Evolutionary conservation across 1,284 basidiomycete genomes (phyloP), one percentile per base, ranked within the genome.

Genomic region (Cryptococcus amylolentus): DNA sequence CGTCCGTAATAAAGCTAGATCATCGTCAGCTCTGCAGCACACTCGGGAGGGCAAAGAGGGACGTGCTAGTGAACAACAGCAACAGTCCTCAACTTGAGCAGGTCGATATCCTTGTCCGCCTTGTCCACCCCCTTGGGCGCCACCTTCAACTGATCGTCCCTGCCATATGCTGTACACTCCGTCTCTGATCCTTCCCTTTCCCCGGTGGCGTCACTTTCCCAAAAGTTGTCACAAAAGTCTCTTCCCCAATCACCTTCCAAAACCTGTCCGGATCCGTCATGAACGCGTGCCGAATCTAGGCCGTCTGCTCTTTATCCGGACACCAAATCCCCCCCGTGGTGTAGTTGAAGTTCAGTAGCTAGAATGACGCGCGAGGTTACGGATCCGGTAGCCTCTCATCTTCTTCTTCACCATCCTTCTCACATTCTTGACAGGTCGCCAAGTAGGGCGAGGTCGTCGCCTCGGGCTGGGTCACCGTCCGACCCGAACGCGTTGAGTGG

Each of bases 111-210:
- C 74, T 80, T 80, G 70, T 95, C 91, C 20, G 80, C 81, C 75
- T 91, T 94, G 54, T 84, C 83, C n/a, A 92, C 77, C 0, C 91
- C 91, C 70, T 93, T 93, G 1, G 91, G 91, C 10, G 91, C 89
- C 2, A 84, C 84, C 76, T 93, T 94, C 49, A 93, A 78, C 69
- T 89, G 86, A 66, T 90, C 90, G 3, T 89, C 87, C 56, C 76
- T 73, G 0, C 91, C 91, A 73, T 91, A 93, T n/a, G n/a, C n/a
- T n/a, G n/a, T 4, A 94, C 83, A 69, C 83, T 92, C 69, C 83
- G 82, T 50, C 84, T 77, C 31, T 31, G 31, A 31, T 31, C 3
- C 55, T 55, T 79, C 37, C 88, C 87, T 47, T 86, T 81, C 5
- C 83, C 79, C 66, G 83, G 80, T 1, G 85, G 84, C 46, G 79